Conservation (phyloP, 495 filamentous ascomycete genomes). For the Aspergillus nidulans region DNA sequence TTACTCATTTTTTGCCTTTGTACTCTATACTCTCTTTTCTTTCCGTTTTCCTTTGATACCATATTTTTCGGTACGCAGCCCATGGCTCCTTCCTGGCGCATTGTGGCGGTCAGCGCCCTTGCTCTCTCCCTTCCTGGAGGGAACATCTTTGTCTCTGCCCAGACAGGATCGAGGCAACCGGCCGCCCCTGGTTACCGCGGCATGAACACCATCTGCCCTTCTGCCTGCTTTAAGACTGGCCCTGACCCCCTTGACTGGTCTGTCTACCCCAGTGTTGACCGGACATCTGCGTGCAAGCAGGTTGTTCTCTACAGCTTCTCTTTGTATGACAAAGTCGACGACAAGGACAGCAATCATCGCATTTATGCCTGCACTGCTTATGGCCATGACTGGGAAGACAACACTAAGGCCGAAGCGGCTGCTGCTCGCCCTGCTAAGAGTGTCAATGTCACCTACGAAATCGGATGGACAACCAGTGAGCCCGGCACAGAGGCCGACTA, state of each 20-base stretch:
- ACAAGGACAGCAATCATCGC: slow-evolving; percentile 18
- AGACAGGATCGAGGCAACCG: background rate
- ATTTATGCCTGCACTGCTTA: slow-evolving; percentile 31
- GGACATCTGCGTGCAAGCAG: slow-evolving; percentile 22
- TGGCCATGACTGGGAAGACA: slow-evolving; percentile 22
- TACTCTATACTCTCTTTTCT: background rate
- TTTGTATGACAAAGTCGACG: slow-evolving; percentile 28
- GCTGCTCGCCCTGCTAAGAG: background rate
- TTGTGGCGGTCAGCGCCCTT: background rate
- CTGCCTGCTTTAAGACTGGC: slow-evolving; percentile 26
- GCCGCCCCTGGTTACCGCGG: slow-evolving; percentile 21
- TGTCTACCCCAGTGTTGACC: slow-evolving; percentile 24
- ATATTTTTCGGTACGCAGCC: background rate
- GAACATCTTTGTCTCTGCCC: background rate
- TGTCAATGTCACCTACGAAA: slow-evolving; percentile 17
- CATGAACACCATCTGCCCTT: slow-evolving; percentile 21
- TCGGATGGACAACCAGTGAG: slow-evolving; percentile 23
- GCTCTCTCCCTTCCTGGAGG: background rate
- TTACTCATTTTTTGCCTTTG: background rate
- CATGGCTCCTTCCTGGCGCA: background rate
- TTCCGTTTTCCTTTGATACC: background rate
- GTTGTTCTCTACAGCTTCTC: slow-evolving; percentile 29
- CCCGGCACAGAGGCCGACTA: slow-evolving; percentile 11
- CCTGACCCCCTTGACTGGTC: slow-evolving; percentile 30
- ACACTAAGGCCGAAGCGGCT: slow-evolving; percentile 2